Evolutionary conservation across 106 monocot genomes (phyloP), one percentile per base, ranked within the genome.

Genomic region (Dioscorea zingiberensis): DNA sequence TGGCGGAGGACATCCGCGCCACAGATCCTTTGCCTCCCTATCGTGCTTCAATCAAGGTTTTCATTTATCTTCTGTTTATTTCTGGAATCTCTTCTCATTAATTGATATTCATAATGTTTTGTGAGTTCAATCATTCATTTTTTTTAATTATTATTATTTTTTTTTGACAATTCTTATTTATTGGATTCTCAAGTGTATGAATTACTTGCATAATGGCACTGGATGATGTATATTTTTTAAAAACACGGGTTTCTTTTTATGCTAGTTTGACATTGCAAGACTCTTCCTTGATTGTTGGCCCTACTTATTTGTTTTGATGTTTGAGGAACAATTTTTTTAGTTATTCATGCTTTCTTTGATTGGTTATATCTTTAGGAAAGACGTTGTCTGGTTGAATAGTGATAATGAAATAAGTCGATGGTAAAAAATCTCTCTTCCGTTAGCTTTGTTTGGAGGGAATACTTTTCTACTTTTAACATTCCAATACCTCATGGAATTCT

Each of bases 1-100:
- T 97, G 10, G 97, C 92, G 17, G 92, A 92, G 71, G 97, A 89
- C 69, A 74, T 92, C 70, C 77, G 76, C 56, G 85, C 92, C 13
- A 73, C 74, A 45, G 97, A 92, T 66, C 97, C 97, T 24, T 73
- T 92, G 15, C 97, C 97, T 54, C 97, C 92, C 58, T 92, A 81
- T 68, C 88, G 80, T 2, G 97, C 97, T 23, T 97, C 97, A 67
- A 49, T 92, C 64, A 97, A 92, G 97, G 90, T 44, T 30, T 25
- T 17, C 11, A 12, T 16, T 6, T 74, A 22, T 69, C 28, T 53
- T 47, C 19, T 44, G 51, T 19, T 51, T 51, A 4, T 51, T 51
- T 18, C 2, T 19, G 0, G 8, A 18, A 51, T 51, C 15, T 16
- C 4, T 51, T 3, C 51, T 19, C 15, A 13, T 16, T 19, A 0